phyloP scores from a whole-genome alignment of 257 asterid genomes.

The Solanum chmielewskii region DNA sequence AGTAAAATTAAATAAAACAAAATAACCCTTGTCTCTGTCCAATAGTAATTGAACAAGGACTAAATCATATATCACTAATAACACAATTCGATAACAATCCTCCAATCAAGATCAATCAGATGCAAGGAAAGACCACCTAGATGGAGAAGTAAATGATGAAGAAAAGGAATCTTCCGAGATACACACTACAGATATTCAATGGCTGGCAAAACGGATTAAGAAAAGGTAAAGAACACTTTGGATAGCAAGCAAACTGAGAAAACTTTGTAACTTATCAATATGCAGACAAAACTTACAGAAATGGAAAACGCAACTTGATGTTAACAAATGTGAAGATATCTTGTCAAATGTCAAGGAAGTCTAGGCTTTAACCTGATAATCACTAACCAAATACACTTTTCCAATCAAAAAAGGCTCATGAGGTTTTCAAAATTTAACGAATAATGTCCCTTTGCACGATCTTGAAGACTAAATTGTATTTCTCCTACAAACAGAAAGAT shows the following conservation, averaged over 20 bases:
- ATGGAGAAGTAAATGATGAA: not conserved
- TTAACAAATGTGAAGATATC: not conserved
- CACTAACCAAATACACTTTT: not conserved
- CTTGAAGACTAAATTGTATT: not conserved
- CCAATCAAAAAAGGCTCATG: not conserved
- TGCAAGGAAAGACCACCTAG: not conserved
- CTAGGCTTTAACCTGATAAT: not conserved
- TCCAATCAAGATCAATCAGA: not conserved
- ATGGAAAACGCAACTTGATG: not conserved
- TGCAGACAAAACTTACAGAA: not conserved
- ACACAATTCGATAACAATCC: not conserved
- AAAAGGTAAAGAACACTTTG: not conserved
- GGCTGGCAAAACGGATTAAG: not conserved
- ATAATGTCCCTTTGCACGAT: not conserved
- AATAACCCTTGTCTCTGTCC: not conserved
- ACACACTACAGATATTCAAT: not conserved
- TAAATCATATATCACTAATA: not conserved
- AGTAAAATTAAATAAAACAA: not conserved
- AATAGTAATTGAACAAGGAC: not conserved
- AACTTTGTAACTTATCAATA: not conserved
- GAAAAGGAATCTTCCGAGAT: not conserved
- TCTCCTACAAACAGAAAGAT: not conserved
- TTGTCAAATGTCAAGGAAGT: not conserved
- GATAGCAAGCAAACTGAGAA: not conserved
- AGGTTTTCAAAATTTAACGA: not conserved